Evolutionary conservation across 257 asterid genomes (phyloP), one percentile per base, ranked within the genome.

Genomic region (Verbena officinalis): DNA sequence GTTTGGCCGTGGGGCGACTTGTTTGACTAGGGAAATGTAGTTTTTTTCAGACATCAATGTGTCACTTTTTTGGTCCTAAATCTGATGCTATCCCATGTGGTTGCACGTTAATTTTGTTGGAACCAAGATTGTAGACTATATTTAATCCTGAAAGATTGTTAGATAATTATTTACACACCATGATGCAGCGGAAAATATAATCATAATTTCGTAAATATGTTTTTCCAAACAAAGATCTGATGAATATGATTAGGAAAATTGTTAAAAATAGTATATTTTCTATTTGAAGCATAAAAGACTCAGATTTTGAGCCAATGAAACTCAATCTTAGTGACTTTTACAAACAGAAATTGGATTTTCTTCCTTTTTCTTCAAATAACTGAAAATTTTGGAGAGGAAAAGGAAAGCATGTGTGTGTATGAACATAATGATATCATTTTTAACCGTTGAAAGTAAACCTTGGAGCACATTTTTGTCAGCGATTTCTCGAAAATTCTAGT

Each of bases 21-120:
- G 4, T 27, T 69, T 42, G 62, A 61, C 49, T 40, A 9, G 53
- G 31, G 38, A 22, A 11, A 3, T 10, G 44, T 61, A 31, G 21
- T 51, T 19, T 17, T 44, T 36, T 5, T 3, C 31, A 30, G 19
- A 27, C 2, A 16, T 15, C 13, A 36, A 56, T 60, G 73, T 59
- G 67, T 42, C 53, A n/a, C 31, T 39, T 53, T 64, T 62, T 53
- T 52, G 72, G 76, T 64, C 80, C 73, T 42, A 21, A 27, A 43
- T 5, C 9, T 53, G 38, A 5, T 38, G 79, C 36, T 15, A 31
- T 12, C 22, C 23, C 66, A 43, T 69, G 80, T 74, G 79, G 67
- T 21, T 53, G 14, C 50, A 22, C 38, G 17, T 61, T 68, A 21
- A 20, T 23, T 62, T 13, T 39, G 56, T 24, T 40, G 12, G 61